Evolutionary conservation across 352 stramenopile genomes (phyloP).

Genomic region (Pythium utonaiense): DNA sequence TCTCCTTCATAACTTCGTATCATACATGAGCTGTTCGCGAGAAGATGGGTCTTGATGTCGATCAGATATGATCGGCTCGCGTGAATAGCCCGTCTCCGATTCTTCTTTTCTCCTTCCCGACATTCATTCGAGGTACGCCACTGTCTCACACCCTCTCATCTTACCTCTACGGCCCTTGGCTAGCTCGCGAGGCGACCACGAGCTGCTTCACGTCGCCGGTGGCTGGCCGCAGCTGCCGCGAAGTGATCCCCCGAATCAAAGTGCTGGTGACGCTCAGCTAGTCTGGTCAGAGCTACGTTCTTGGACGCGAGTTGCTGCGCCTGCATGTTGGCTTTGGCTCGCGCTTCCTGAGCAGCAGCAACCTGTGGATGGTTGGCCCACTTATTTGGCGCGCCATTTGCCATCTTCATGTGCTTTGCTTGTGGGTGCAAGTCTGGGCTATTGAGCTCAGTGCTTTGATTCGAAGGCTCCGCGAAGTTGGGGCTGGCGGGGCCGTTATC

Average conservation of each 20-base stretch:
- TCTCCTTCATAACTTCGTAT: constrained; percentile 5
- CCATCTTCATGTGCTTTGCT: constrained; percentile 76
- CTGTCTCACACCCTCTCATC: not conserved
- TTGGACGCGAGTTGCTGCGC: constrained; percentile 37
- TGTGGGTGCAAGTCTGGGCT: constrained; percentile 21
- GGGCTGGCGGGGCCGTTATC: not conserved
- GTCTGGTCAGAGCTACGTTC: constrained; percentile 60
- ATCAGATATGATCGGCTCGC: not conserved
- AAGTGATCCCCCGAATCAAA: constrained; percentile 83
- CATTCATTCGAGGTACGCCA: too few species aligned
- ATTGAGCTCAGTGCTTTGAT: constrained; percentile 23
- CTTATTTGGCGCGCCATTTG: constrained; percentile 28
- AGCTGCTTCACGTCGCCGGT: not conserved
- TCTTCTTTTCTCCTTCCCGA: not conserved
- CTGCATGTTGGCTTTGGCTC: not conserved
- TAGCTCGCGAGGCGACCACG: not conserved
- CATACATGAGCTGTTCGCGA: not conserved
- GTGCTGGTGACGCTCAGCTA: constrained; percentile 57
- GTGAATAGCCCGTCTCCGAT: not conserved
- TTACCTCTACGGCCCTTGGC: not conserved
- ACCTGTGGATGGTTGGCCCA: constrained; percentile 15
- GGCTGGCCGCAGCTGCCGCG: constrained; percentile 27
- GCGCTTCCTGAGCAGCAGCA: not conserved
- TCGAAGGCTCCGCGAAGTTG: not conserved
- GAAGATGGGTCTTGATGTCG: not conserved